These are phyloP conservation scores for Datura wrightii DNA, from an alignment of 257 asterid species.

Conservation along the genomic window DNA sequence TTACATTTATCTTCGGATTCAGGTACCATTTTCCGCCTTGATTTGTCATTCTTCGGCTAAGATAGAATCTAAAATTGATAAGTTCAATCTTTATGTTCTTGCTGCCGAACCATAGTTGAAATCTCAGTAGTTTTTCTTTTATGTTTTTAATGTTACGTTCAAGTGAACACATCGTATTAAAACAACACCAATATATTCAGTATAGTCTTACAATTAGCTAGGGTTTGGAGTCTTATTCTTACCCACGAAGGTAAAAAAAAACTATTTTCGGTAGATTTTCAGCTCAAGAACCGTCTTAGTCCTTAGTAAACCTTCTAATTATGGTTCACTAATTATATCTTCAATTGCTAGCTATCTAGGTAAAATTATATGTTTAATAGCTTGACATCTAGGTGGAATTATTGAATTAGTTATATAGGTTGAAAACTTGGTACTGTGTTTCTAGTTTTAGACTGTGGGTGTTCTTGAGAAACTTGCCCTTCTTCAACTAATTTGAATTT, in stretches of 20 bases:
- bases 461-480: neutral
- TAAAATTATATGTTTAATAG: neutral
- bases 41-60: neutral
- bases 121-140: neutral
- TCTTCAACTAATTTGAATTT: neutral
- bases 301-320: neutral
- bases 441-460: neutral
- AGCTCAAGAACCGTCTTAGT: neutral
- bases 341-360: neutral
- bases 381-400: too few relatives aligned
- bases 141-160: too few relatives aligned
- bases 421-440: neutral
- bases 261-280: too few relatives aligned
- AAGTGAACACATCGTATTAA: too few relatives aligned
- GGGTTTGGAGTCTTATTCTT: too few relatives aligned
- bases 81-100: neutral
- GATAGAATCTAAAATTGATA: neutral
- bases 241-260: too few relatives aligned
- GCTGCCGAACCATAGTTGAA: neutral
- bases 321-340: neutral
- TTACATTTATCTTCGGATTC: neutral
- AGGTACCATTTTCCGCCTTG: neutral
- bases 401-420: neutral
- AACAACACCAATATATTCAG: too few relatives aligned
- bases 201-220: neutral